A percentile compares a stretch with the other conserved stretches of the same genome.
phyloP scores from a whole-genome alignment of 2,329 filamentous ascomycete species.

The Rugonectria rugulosa region DNA sequence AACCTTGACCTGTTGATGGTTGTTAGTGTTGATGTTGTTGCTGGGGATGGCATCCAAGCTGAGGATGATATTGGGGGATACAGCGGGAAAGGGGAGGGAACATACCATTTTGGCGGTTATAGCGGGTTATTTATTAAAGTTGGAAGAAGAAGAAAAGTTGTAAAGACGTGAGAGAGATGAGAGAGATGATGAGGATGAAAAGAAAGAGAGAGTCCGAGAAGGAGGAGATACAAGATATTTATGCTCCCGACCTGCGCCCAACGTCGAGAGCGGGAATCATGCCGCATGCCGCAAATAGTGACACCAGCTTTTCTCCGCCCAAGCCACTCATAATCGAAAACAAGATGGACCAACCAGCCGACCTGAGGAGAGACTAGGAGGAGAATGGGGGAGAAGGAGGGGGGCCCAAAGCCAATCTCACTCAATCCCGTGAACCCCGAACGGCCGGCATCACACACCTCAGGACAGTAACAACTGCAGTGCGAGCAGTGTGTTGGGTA shows the following conservation, averaged over 20 bases:
- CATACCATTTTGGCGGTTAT: slow-evolving; percentile 42
- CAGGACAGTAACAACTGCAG: too few relatives aligned
- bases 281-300: slow-evolving; percentile 13
- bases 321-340: neutral
- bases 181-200: slow-evolving; percentile 7
- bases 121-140: slow-evolving; percentile 15
- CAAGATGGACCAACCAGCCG: slow-evolving; percentile 5
- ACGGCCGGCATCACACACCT: slow-evolving; percentile 32
- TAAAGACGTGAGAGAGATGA: slow-evolving; percentile 26
- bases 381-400: neutral
- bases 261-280: slow-evolving; percentile 7
- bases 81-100: neutral
- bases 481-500: too few relatives aligned
- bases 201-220: slow-evolving; percentile 19
- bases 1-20: slow-evolving; percentile 80
- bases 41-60: neutral
- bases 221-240: slow-evolving; percentile 37
- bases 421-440: slow-evolving; percentile 40
- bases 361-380: neutral
- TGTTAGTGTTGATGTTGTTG: slow-evolving; percentile 29
- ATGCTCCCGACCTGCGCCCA: slow-evolving; percentile 31
- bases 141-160: slow-evolving; percentile 2
- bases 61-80: neutral
- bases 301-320: slow-evolving; percentile 14
- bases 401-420: slow-evolving; percentile 32